A percentile compares a stretch with the other conserved stretches of the same genome.
phyloP scores from a whole-genome alignment of 495 filamentous ascomycete species.

The Aspergillus indologenus region DNA sequence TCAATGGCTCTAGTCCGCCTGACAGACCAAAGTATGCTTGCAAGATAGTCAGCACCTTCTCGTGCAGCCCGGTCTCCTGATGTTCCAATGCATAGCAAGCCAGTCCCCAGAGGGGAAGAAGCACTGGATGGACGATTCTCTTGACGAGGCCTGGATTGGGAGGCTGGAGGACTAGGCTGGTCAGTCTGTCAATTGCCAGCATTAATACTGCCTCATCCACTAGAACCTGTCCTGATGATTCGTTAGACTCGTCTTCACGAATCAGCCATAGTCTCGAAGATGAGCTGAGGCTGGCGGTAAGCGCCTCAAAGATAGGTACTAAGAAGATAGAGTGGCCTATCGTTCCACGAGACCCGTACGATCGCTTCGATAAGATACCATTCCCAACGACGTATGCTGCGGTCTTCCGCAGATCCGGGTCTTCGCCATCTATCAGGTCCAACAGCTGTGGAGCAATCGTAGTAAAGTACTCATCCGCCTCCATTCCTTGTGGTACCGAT shows the following conservation, averaged over 20 bases:
- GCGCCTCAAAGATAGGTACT: conserved; percentile 58
- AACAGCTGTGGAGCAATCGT: conserved; percentile 66
- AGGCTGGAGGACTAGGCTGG: conserved; percentile 59
- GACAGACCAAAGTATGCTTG: conserved; percentile 50
- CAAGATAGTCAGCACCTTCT: conserved; percentile 35
- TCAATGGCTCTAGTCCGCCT: conserved; percentile 39
- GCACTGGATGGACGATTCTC: conserved; percentile 59
- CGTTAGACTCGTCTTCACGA: neutral
- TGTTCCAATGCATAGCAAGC: conserved; percentile 50
- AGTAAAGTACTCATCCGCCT: conserved; percentile 57
- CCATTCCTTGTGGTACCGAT: conserved; percentile 56
- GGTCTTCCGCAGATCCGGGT: conserved; percentile 60
- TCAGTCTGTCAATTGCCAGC: conserved; percentile 54
- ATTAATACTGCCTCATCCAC: conserved; percentile 25
- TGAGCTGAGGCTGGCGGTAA: conserved; percentile 52
- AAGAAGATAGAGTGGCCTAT: conserved; percentile 68
- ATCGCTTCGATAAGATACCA: conserved; percentile 65
- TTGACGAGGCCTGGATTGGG: conserved; percentile 72
- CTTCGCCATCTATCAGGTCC: conserved; percentile 61
- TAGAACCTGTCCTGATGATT: conserved; percentile 12
- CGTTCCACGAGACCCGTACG: conserved; percentile 64
- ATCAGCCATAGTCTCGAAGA: conserved; percentile 27
- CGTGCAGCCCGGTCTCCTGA: conserved; percentile 26
- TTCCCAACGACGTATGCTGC: conserved; percentile 72
- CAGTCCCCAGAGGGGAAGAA: conserved; percentile 69